Base-by-base conservation (phyloP, 78 protist genomes). In the Dictyostelium citrinum region DNA sequence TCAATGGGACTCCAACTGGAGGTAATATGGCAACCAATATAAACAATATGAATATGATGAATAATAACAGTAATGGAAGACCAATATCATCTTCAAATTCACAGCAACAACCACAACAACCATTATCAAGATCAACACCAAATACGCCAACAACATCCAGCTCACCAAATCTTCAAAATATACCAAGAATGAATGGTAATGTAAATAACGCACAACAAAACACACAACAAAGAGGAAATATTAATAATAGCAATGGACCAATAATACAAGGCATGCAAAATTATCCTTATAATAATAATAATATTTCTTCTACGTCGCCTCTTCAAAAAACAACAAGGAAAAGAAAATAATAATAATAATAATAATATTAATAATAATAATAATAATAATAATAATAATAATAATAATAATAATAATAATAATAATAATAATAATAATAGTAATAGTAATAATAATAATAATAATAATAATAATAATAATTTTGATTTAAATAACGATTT, bases 401-500 rank as follows among this genome's bases (percentile, higher is more conserved):
- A 17, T 14, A 70, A 33, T 29, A 70, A 33, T 70, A 70, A 33
- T 70, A 43, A n/a, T 39, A 61, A 61, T 20, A 51, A 17, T 14
- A 70, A 33, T 29, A 70, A 14, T 33, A 70, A 33, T 70, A 43
- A n/a, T 39, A 61, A 61, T 51, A 51, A 17, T 49, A 70, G 14
- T 29, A 70, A 33, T 70, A 70, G 0, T 33, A 43, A n/a, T 39
- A 61, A 64, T 55, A 55, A 20, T 49, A 70, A 33, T 1, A 70
- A 16, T 70, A 70, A 33, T 35, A 49, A 49, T 49, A 49, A 49
- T 49, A 49, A 16, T 55, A 55, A 55, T 24, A 76, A 35, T 76
- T 76, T 41, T 60, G 78, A 84, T 35, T 41, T 75, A 51, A 84
- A 75, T 11, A 64, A 64, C 31, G 91, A 84, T 24, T 84, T 84